phyloP scores from a whole-genome alignment of 2,329 filamentous ascomycete genomes.

The Dactylella cylindrospora region DNA sequence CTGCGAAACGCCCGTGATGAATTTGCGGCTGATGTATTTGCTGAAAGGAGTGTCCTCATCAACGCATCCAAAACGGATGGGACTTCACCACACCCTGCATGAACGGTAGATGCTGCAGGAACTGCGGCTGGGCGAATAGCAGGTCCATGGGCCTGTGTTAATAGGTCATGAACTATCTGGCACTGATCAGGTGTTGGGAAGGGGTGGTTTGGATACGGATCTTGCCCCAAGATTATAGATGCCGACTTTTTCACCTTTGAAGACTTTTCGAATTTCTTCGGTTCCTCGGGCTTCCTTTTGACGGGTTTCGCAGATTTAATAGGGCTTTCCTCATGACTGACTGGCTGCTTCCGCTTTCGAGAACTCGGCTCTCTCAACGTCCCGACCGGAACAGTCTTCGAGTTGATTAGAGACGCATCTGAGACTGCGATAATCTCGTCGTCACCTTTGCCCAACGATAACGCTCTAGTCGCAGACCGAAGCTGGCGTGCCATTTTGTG shows the following conservation, averaged over 20 bases:
- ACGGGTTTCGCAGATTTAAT: too few relatives aligned
- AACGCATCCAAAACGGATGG: constrained; percentile 59
- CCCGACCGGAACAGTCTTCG: too few relatives aligned
- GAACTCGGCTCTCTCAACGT: too few relatives aligned
- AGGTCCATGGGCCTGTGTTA: constrained; percentile 67
- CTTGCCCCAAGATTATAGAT: constrained; percentile 47
- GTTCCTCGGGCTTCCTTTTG: too few relatives aligned
- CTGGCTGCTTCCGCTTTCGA: neutral
- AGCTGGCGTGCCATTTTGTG: constrained; percentile 24
- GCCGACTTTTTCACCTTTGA: constrained; percentile 53
- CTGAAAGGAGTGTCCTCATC: constrained; percentile 59
- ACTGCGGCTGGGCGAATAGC: constrained; percentile 66
- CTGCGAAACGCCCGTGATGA: constrained; percentile 68
- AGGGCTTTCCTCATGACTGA: too few relatives aligned
- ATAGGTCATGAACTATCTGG: constrained; percentile 66
- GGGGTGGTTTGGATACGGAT: constrained; percentile 68
- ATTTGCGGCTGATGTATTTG: constrained; percentile 59
- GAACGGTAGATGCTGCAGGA: constrained; percentile 67
- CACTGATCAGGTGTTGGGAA: constrained; percentile 70
- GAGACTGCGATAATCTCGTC: neutral
- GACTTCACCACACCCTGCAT: constrained; percentile 65
- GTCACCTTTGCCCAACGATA: neutral
- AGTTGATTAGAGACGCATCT: neutral
- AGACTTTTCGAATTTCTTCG: too few relatives aligned
- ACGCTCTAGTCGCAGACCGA: constrained; percentile 6